Conservation (phyloP, 176 grass and related monocot genomes). For the Elymus sibiricus region DNA sequence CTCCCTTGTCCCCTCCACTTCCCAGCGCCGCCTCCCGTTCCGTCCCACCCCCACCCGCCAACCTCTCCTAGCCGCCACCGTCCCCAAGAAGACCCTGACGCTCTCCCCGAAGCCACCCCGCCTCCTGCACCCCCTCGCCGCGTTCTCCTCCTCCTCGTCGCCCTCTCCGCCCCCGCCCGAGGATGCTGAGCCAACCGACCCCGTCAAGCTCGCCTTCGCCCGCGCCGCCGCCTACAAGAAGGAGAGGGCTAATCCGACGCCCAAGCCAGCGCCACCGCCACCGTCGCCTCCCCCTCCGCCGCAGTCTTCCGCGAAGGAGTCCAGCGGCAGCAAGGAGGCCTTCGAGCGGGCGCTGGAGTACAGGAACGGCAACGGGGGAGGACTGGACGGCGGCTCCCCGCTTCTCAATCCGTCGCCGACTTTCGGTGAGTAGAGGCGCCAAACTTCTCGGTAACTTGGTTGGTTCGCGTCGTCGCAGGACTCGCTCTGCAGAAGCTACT, state of each 20-base stretch:
- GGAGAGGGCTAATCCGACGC: conserved; percentile 28
- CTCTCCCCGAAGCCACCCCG: background rate
- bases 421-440: conserved; percentile 33
- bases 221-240: conserved; percentile 46
- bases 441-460: background rate
- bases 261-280: conserved; percentile 4
- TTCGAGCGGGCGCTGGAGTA: conserved; percentile 43
- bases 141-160: conserved; percentile 15
- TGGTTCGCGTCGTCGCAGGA: background rate
- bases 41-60: conserved; percentile 12
- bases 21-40: conserved; percentile 32
- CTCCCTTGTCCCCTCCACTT: conserved; percentile 23
- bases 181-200: conserved; percentile 26
- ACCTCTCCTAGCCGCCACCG: background rate
- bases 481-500: background rate
- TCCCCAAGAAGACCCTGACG: background rate
- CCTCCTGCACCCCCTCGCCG: background rate
- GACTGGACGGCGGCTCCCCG: conserved; percentile 12
- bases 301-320: background rate
- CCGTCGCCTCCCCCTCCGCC: background rate
- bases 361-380: conserved; percentile 28
- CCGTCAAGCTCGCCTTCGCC: conserved; percentile 46
- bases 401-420: conserved; percentile 11
- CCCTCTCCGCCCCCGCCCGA: conserved; percentile 26
- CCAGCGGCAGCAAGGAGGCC: conserved; percentile 21